phyloP scores from a whole-genome alignment of 306 rosid genomes.

The Ormosia semicastrata region DNA sequence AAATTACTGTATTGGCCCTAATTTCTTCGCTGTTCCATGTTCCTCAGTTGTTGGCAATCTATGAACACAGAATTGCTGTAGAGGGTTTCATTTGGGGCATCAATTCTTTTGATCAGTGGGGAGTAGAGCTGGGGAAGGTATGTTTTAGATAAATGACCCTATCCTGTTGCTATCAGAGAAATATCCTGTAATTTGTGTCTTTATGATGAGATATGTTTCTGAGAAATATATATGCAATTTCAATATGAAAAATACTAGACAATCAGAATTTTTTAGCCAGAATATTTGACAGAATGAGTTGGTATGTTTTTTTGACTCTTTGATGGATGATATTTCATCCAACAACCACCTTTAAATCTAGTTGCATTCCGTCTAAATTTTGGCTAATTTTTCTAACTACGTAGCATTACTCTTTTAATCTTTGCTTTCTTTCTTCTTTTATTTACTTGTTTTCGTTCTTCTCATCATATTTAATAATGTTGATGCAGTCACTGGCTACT shows the following conservation, averaged over 20 bases:
- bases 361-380: too few relatives aligned
- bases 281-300: too few relatives aligned
- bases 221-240: too few relatives aligned
- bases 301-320: too few relatives aligned
- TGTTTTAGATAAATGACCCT: slow-evolving; percentile 11
- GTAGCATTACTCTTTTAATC: background rate
- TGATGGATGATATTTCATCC: too few relatives aligned
- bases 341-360: too few relatives aligned
- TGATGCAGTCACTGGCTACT: slow-evolving; percentile 77
- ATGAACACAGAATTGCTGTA: slow-evolving; percentile 93
- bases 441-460: background rate
- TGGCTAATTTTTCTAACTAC: too few relatives aligned
- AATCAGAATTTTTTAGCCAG: too few relatives aligned
- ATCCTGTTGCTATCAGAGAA: background rate
- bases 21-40: slow-evolving; percentile 18
- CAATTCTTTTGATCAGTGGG: slow-evolving; percentile 99
- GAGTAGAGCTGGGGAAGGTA: slow-evolving; percentile 99
- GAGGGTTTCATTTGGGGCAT: slow-evolving; percentile 96
- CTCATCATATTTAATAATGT: background rate
- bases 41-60: slow-evolving; percentile 68
- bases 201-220: background rate
- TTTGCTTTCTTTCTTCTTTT: background rate
- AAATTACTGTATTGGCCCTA: slow-evolving; percentile 25
- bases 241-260: too few relatives aligned
- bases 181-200: background rate